Base-by-base conservation (phyloP, 495 filamentous ascomycete genomes). In the Bryoglossum gracile region DNA sequence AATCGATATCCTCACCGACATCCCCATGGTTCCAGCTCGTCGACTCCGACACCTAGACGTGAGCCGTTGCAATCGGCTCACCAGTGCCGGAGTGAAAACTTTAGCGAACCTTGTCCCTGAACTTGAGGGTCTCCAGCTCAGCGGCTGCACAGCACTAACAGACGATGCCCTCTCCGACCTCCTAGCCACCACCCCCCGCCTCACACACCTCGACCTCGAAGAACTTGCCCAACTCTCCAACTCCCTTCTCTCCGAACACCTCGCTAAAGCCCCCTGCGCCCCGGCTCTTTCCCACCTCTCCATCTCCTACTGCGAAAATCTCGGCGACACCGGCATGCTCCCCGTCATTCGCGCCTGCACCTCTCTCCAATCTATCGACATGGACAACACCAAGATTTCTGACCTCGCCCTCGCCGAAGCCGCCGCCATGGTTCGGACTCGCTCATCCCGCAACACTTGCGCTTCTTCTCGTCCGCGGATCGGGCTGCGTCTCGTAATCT, bases 361-460 rank as follows among this genome's bases (percentile, higher is more conserved):
- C 1, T 71, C 68, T 14, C 74, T 97, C 11, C 66, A 68, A 33
- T 85, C 71, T 39, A 72, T 94, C 10, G 86, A 88, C 36, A 86
- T 96, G 81, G 92, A 98, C 65, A 97, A 97, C 63, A 98, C 92
- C 2, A 81, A 86, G 38, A 76, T 95, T 46, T 87, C 85, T 33
- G 88, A 98, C 55, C 74, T 94, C 4, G 80, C 84, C n/a, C 78
- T 98, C 11, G 78, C 82, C 53, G 92, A 95, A 69, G 91, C 90
- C 0, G 86, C 89, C 19, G 71, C 73, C 22, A 82, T 83, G 59
- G 72, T 95, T 8, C 76, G 84, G 24, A 67, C 75, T 42, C 84
- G 91, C 21, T 74, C 69, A 19, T 55, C 77, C 11, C 76, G 79
- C 44, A 65, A 65, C 8, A 48, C 51, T 19, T 51, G 69, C 13